Evolutionary conservation across 1,284 basidiomycete genomes (phyloP).

Genomic region (Apiotrichum montevideense): DNA sequence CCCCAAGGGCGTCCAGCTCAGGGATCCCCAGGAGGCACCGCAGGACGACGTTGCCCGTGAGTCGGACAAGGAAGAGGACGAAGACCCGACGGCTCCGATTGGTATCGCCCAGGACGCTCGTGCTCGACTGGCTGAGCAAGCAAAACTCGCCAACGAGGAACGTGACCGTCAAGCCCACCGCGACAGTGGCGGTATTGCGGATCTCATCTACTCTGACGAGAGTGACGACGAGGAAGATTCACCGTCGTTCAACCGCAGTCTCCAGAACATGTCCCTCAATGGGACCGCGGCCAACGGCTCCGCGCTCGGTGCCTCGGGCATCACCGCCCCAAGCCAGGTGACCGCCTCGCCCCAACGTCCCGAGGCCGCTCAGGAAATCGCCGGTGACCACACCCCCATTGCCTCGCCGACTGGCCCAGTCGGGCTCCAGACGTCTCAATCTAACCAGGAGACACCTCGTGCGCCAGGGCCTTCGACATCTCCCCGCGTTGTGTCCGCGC

Average conservation of each 20-base stretch:
- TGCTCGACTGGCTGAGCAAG: constrained; percentile 66
- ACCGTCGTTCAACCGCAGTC: constrained; percentile 3
- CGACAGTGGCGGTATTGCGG: constrained; percentile 33
- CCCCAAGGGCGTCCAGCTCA: constrained; percentile 12
- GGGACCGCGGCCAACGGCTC: constrained; percentile 1
- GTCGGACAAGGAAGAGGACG: constrained; percentile 47
- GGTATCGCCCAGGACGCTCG: constrained; percentile 57
- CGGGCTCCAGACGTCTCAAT: background rate
- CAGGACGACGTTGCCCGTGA: background rate
- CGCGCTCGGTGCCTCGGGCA: background rate
- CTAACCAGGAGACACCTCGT: background rate
- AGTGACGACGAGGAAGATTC: constrained; percentile 45
- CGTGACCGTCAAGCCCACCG: constrained; percentile 49
- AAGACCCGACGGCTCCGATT: constrained; percentile 51
- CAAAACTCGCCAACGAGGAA: constrained; percentile 52
- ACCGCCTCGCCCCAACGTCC: background rate
- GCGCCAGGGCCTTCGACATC: background rate
- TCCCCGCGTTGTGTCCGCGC: background rate
- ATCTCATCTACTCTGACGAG: constrained; percentile 46
- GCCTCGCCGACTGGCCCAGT: background rate
- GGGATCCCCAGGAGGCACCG: constrained; percentile 12
- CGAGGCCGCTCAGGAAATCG: background rate
- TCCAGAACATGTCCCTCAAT: constrained; percentile 13
- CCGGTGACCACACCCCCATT: background rate
- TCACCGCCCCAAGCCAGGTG: background rate